Evolutionary conservation across 192 early-diverging fungal species (phyloP).

Genomic region (Glomus cerebriforme): DNA sequence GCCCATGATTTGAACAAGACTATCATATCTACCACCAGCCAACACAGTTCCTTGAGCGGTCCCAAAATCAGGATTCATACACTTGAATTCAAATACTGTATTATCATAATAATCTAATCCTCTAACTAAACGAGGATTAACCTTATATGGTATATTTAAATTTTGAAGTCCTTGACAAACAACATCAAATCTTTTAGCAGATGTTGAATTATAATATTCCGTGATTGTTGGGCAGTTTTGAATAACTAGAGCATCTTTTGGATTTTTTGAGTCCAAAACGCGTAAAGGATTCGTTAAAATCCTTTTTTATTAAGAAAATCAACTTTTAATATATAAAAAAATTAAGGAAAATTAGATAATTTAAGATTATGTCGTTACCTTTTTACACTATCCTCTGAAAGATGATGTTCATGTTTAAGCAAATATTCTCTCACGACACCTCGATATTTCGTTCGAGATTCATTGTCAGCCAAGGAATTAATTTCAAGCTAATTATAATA

Average conservation of each 20-base stretch:
- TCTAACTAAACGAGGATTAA: constrained; percentile 58
- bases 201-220: constrained; percentile 45
- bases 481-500: constrained; percentile 41
- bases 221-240: constrained; percentile 43
- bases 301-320: constrained; percentile 27
- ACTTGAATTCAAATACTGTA: constrained; percentile 67
- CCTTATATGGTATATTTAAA: constrained; percentile 51
- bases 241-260: constrained; percentile 47
- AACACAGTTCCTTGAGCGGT: constrained; percentile 64
- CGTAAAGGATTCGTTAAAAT: constrained; percentile 62
- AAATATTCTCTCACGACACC: constrained; percentile 53
- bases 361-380: constrained; percentile 34
- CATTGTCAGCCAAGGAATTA: constrained; percentile 47
- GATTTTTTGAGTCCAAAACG: constrained; percentile 64
- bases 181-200: constrained; percentile 49
- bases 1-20: constrained; percentile 57
- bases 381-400: constrained; percentile 56
- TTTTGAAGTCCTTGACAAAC: constrained; percentile 45
- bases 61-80: constrained; percentile 40
- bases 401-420: constrained; percentile 23
- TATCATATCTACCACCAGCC: constrained; percentile 70
- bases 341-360: neutral
- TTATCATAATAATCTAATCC: constrained; percentile 75
- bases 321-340: neutral
- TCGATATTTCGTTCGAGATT: constrained; percentile 45